Conservation (phyloP, 441 rosid species). For the Daphne laureola region DNA sequence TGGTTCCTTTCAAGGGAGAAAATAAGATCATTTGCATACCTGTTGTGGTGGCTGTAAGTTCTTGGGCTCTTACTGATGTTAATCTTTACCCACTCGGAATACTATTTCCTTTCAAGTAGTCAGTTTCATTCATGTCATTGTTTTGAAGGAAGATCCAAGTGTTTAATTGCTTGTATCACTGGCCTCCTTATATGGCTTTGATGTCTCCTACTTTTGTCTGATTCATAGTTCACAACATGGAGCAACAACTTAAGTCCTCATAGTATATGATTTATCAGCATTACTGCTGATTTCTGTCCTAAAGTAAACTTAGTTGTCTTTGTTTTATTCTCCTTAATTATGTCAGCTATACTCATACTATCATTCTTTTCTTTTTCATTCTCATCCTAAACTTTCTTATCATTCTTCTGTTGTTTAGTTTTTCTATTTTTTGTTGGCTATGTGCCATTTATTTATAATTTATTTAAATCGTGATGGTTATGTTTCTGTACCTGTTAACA, state of each 20-base stretch:
- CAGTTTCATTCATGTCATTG: background rate
- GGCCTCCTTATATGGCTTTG: background rate
- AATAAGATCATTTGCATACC: constrained; percentile 56
- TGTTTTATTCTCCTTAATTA: no score
- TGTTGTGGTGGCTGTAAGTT: constrained; percentile 79
- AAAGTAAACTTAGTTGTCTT: no score
- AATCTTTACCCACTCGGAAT: background rate
- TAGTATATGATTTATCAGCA: no score
- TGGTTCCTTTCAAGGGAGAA: constrained; percentile 48
- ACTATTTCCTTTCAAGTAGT: background rate
- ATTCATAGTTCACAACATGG: background rate
- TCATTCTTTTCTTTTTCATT: background rate
- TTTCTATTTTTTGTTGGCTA: background rate
- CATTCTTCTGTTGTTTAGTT: background rate
- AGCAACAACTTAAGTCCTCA: no score
- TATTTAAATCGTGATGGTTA: background rate
- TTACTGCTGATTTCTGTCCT: no score
- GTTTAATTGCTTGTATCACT: background rate
- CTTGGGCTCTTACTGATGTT: constrained; percentile 6
- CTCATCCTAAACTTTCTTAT: background rate
- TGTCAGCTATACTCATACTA: no score
- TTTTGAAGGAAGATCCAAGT: background rate
- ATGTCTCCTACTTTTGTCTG: background rate
- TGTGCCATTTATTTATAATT: background rate
- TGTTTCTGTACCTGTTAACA: constrained; percentile 6